Conservation (phyloP, 2,329 filamentous ascomycete species). For the Didymella arachidicola region DNA sequence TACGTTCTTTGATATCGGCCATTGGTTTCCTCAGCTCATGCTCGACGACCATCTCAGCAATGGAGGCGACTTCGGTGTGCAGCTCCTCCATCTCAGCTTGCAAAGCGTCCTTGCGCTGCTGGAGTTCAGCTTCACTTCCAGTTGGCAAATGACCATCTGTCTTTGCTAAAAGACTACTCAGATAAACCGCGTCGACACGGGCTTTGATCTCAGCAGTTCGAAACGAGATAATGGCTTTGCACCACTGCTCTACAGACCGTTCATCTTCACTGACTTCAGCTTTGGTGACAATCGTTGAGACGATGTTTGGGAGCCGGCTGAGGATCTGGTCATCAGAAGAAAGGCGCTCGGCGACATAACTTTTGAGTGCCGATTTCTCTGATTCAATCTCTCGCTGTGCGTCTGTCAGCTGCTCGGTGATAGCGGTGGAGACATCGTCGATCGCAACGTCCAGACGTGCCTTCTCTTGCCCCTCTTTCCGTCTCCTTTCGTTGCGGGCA, state of each 20-base stretch:
- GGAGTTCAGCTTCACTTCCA: constrained; percentile 53
- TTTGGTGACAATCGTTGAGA: constrained; percentile 63
- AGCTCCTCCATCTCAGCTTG: constrained; percentile 73
- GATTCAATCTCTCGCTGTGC: constrained; percentile 60
- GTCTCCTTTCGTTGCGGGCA: constrained; percentile 49
- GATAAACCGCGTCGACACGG: constrained; percentile 61
- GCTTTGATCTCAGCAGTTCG: constrained; percentile 53
- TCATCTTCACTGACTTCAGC: constrained; percentile 62
- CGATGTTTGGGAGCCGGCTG: constrained; percentile 70
- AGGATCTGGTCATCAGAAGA: constrained; percentile 71
- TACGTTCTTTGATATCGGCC: constrained; percentile 51
- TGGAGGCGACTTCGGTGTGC: constrained; percentile 72
- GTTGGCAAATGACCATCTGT: constrained; percentile 17
- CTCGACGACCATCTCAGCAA: constrained; percentile 75
- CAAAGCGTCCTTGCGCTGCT: constrained; percentile 61
- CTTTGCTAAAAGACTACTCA: constrained; percentile 49
- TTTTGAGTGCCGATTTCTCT: constrained; percentile 56
- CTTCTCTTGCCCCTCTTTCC: constrained; percentile 51
- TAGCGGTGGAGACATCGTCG: constrained; percentile 41
- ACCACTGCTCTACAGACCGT: constrained; percentile 63
- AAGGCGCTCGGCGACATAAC: constrained; percentile 60
- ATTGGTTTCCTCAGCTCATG: constrained; percentile 72
- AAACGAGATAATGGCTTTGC: constrained; percentile 54
- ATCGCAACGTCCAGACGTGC: constrained; percentile 52
- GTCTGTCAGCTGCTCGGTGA: constrained; percentile 47